Evolutionary conservation across 352 stramenopile species (phyloP).

Genomic region (Phytophthora idaei): DNA sequence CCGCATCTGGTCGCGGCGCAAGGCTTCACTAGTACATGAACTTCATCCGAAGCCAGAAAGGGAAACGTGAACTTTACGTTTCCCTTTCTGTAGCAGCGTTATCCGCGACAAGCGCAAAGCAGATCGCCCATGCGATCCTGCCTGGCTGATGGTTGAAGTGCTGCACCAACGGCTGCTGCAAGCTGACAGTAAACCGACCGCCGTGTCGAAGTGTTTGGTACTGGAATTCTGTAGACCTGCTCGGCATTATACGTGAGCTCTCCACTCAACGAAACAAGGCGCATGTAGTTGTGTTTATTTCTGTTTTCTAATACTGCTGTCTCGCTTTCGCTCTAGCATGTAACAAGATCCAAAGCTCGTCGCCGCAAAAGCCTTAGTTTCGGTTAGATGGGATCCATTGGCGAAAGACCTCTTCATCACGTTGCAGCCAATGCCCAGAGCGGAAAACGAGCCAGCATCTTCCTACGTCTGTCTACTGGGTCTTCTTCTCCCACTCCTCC

Average conservation of each 20-base stretch:
- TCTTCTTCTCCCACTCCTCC: slow-evolving; percentile 58
- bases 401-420: not conserved
- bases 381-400: slow-evolving; percentile 6
- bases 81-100: slow-evolving; percentile 17
- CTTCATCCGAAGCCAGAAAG: not conserved
- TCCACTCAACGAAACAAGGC: slow-evolving; percentile 22
- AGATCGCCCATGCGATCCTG: slow-evolving; percentile 12
- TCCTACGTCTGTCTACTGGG: slow-evolving; percentile 38
- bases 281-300: slow-evolving; percentile 32
- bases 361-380: slow-evolving; percentile 4
- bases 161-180: not conserved
- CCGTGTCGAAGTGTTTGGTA: too few species aligned
- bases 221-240: too few species aligned
- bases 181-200: not conserved
- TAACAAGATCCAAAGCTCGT: slow-evolving; percentile 17
- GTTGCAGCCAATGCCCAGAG: not conserved
- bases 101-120: slow-evolving; percentile 24
- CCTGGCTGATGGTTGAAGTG: slow-evolving; percentile 19
- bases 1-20: slow-evolving; percentile 26
- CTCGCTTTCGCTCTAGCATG: slow-evolving; percentile 31
- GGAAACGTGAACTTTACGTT: not conserved
- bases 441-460: slow-evolving; percentile 20
- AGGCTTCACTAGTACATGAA: not conserved
- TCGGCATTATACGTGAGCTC: not conserved
- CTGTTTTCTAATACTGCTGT: slow-evolving; percentile 40